Conservation (phyloP, 768 basidiomycete species). For the Pisolithus albus region DNA sequence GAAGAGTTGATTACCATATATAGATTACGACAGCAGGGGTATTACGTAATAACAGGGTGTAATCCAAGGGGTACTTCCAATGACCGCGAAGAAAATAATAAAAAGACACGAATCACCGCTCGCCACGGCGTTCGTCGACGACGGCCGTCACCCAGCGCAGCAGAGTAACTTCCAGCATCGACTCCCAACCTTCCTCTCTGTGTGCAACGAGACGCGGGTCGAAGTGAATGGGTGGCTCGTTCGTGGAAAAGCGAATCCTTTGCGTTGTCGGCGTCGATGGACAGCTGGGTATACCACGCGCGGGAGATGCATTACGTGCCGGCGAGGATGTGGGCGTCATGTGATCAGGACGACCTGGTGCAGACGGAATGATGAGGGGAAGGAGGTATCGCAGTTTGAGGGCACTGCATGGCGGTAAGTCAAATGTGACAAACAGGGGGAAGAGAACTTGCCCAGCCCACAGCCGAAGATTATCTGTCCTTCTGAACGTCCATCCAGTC, state of each 20-base stretch:
- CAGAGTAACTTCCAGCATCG: constrained; percentile 62
- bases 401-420: constrained; percentile 39
- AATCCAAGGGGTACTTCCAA: no score
- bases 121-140: constrained; percentile 57
- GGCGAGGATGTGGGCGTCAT: constrained; percentile 18
- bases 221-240: constrained; percentile 52
- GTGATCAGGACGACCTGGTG: constrained; percentile 25
- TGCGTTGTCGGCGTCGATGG: constrained; percentile 20
- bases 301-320: constrained; percentile 7
- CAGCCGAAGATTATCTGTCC: constrained; percentile 78
- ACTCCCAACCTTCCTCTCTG: constrained; percentile 73
- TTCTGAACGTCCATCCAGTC: constrained; percentile 76
- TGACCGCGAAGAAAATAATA: no score
- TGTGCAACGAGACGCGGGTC: constrained; percentile 69
- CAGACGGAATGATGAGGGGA: constrained; percentile 52
- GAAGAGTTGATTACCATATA: no score
- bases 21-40: no score
- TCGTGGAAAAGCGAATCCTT: constrained; percentile 31
- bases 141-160: constrained; percentile 62
- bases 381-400: constrained; percentile 78
- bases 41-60: no score
- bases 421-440: neutral
- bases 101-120: constrained; percentile 9
- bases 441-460: constrained; percentile 68
- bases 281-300: constrained; percentile 20